Evolutionary conservation across 306 rosid species (phyloP).

Genomic region (Comarum palustre): DNA sequence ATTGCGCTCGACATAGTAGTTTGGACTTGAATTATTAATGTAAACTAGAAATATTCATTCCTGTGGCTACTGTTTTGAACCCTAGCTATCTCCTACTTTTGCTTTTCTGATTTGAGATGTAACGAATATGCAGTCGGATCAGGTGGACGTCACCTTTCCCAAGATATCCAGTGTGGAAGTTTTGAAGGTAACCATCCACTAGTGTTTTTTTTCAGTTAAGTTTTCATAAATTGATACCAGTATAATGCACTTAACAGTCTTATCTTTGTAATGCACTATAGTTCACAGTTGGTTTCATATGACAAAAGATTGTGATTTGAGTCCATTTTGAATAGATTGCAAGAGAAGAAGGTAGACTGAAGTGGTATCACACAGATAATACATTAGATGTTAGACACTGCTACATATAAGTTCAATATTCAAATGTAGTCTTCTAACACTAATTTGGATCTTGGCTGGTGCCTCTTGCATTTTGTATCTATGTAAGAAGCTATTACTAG

Average conservation of each 20-base stretch:
- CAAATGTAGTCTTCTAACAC: background rate
- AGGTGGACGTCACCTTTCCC: slow-evolving; percentile 56
- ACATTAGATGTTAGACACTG: background rate
- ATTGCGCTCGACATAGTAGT: background rate
- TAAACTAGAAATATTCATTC: slow-evolving; percentile 16
- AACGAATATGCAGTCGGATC: slow-evolving; percentile 49
- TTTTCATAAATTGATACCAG: background rate
- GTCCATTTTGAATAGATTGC: background rate
- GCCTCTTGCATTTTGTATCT: background rate
- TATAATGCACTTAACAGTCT: background rate
- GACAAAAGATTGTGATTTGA: background rate
- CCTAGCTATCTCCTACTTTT: background rate
- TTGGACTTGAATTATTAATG: background rate
- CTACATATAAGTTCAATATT: background rate
- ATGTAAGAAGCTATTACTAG: background rate
- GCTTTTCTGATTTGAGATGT: slow-evolving; percentile 22
- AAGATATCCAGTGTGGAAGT: slow-evolving; percentile 43
- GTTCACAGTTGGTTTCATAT: background rate
- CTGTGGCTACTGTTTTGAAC: slow-evolving; percentile 12
- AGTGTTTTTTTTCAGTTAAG: slow-evolving; percentile 18
- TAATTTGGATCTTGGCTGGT: slow-evolving; percentile 7
- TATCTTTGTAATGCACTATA: slow-evolving; percentile 1
- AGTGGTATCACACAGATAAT: background rate
- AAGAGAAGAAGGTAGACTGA: background rate
- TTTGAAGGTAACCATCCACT: slow-evolving; percentile 43